These are phyloP conservation scores for Aspergillus hiratsukae DNA, from an alignment of 2,329 filamentous ascomycete species.

Conservation along the genomic window DNA sequence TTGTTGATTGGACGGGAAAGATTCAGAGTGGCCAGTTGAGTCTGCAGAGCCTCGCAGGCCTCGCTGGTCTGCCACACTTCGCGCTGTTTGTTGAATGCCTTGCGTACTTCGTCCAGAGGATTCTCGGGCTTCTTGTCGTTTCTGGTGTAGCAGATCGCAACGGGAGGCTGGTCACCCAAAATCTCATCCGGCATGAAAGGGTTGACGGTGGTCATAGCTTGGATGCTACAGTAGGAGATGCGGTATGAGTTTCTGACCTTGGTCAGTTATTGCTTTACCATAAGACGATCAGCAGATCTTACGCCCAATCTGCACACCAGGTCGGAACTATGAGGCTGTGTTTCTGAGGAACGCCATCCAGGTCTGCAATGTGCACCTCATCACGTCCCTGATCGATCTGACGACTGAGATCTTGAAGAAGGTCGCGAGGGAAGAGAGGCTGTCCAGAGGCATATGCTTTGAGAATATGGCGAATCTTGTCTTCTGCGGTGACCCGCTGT, in stretches of 20 bases:
- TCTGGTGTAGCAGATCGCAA: constrained; percentile 15
- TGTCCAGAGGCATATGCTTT: constrained; percentile 16
- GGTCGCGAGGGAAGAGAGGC: constrained; percentile 18
- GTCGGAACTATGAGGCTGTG: constrained; percentile 15
- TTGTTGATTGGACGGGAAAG: constrained; percentile 13
- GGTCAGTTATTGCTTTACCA: background rate
- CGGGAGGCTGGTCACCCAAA: constrained; percentile 8
- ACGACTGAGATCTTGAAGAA: constrained; percentile 15
- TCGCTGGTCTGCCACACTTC: constrained; percentile 17
- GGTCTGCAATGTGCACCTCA: constrained; percentile 12
- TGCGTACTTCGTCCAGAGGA: constrained; percentile 4
- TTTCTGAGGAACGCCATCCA: constrained; percentile 11
- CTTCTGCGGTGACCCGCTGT: constrained; percentile 5
- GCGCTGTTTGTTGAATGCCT: constrained; percentile 8
- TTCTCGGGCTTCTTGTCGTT: background rate
- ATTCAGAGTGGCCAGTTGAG: constrained; percentile 7
- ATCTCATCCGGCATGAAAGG: constrained; percentile 11
- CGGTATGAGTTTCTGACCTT: constrained; percentile 13
- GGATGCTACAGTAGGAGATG: constrained; percentile 18
- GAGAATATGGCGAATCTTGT: constrained; percentile 14
- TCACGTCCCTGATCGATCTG: constrained; percentile 15
- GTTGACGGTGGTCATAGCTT: constrained; percentile 11
- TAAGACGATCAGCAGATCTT: background rate
- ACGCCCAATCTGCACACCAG: constrained; percentile 15
- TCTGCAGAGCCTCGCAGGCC: constrained; percentile 12